Conservation (phyloP, 202 grass and related monocot species). For the Eragrostis tef region DNA sequence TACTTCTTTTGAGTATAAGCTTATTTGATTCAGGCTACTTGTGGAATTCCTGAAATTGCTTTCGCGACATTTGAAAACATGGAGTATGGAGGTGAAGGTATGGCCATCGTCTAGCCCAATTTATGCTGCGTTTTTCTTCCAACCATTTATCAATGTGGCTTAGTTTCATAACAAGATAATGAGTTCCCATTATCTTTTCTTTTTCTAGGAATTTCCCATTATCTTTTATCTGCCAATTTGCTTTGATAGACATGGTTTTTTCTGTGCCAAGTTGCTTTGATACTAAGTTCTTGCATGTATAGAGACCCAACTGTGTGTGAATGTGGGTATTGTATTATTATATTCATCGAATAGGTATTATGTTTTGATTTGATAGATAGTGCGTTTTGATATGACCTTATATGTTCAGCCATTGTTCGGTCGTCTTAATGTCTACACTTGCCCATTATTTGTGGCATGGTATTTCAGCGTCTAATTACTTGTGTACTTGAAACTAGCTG, state of each 20-base stretch:
- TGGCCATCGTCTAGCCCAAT: conserved; percentile 5
- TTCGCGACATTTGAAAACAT: conserved; percentile 97
- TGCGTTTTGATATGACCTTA: not conserved
- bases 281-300: not conserved
- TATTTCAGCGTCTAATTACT: conserved; percentile 8
- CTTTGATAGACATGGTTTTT: not conserved
- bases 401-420: not conserved
- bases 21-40: conserved; percentile 75
- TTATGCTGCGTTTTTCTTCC: conserved; percentile 43
- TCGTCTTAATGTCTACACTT: not conserved
- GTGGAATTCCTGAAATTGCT: conserved; percentile 92
- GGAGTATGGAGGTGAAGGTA: conserved; percentile 98
- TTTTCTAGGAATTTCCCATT: not conserved
- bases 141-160: conserved; percentile 35
- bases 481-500: conserved; percentile 19
- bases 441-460: not conserved
- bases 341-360: conserved; percentile 6
- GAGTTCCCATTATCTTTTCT: not conserved
- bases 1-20: conserved; percentile 5
- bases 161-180: conserved; percentile 28
- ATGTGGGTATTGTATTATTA: conserved; percentile 6
- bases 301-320: not conserved
- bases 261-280: not conserved
- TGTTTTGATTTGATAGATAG: not conserved
- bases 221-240: not conserved